These are phyloP conservation scores for Hygrophorus pudorinus DNA, from an alignment of 768 basidiomycete species.

Conservation along the genomic window DNA sequence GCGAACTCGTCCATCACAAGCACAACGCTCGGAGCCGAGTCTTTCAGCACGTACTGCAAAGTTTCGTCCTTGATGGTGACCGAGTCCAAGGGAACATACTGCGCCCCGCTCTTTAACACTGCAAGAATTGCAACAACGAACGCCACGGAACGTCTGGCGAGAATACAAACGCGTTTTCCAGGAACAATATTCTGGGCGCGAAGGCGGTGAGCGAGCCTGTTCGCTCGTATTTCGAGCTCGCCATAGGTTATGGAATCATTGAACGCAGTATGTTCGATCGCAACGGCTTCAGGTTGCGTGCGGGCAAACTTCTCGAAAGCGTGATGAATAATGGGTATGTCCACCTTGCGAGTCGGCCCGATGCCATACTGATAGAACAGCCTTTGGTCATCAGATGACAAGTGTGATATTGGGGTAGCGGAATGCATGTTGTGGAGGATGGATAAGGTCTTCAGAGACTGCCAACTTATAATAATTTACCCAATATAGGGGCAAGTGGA, in stretches of 20 bases:
- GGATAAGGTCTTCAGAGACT: too few relatives aligned
- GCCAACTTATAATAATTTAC: too few relatives aligned
- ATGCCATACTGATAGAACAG: constrained; percentile 17
- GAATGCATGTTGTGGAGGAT: not conserved
- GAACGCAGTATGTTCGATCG: constrained; percentile 16
- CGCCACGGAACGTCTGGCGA: constrained; percentile 33
- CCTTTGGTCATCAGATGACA: constrained; percentile 15
- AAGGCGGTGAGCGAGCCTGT: constrained; percentile 25
- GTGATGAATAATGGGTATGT: constrained; percentile 19
- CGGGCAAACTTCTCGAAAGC: constrained; percentile 17
- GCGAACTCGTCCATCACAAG: constrained; percentile 26
- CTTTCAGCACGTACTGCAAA: constrained; percentile 28
- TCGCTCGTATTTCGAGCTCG: constrained; percentile 21
- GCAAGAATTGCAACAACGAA: constrained; percentile 36
- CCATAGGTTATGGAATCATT: constrained; percentile 20
- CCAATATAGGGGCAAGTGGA: too few relatives aligned
- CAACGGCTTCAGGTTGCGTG: constrained; percentile 15
- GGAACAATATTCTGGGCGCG: constrained; percentile 28
- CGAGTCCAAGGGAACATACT: constrained; percentile 40
- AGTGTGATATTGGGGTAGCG: constrained; percentile 8
- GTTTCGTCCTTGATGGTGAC: constrained; percentile 35
- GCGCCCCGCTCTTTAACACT: constrained; percentile 33
- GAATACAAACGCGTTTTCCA: constrained; percentile 33
- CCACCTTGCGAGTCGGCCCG: constrained; percentile 12
- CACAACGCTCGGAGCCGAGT: constrained; percentile 26